Evolutionary conservation across 495 filamentous ascomycete genomes (phyloP), one percentile per base, ranked within the genome.

Genomic region (Annulohypoxylon maeteangense): DNA sequence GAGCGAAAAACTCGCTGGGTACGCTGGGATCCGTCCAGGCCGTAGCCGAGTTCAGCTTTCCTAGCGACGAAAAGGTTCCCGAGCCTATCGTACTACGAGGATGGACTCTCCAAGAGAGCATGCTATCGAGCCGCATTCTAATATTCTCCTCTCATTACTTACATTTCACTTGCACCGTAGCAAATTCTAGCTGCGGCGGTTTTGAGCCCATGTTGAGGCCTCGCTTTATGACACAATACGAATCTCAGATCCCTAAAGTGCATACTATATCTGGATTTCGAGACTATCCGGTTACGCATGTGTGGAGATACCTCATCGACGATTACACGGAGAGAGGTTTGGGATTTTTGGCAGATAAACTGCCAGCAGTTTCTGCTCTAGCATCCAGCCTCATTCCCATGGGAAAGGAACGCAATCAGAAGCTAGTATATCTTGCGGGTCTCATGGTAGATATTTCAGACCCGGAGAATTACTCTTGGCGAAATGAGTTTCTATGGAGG

Each of bases 31-130:
- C 12, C 20, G 45, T 74, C 14, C 71, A 70, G 29, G 62, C 38
- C 14, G 8, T 66, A 10, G 38, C n/a, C 1, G 57, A 62, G 27
- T 25, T 51, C 4, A 62, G 71, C 7, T 34, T 62, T 31, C 65
- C 60, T 47, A 67, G 67, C 34, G 1, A 16, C 3, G 10, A 42
- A 34, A 57, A 50, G 0, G 48, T 57, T 7, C 56, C 58, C 20
- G 65, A 71, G 22, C 74, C 75, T 22, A 61, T 70, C 11, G 32
- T 59, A 34, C 10, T 36, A 4, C 61, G 75, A 14, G 75, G 75
- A n/a, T 77, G 75, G 75, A 75, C 72, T 1, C 60, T 75, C 1
- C 75, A 77, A 29, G 75, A 77, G 47, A 44, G 62, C 6, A 36
- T 77, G 23, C 32, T 77, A 11, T 68, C 75, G 1, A 50, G 68